Evolutionary conservation across 352 stramenopile genomes (phyloP).

Genomic region (Aphanomyces cochlioides): DNA sequence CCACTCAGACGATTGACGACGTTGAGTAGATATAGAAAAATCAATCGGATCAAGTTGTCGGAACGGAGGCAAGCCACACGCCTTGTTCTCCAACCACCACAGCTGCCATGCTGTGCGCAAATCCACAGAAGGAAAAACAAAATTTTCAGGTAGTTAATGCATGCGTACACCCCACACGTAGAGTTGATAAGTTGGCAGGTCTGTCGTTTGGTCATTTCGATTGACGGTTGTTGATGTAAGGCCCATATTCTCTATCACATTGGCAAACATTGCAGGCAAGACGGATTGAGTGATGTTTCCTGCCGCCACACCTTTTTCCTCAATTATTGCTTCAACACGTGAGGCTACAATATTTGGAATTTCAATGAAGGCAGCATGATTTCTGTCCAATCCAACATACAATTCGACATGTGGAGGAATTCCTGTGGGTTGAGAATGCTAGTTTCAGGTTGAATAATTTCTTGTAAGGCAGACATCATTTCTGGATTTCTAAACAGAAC

Average conservation of each 20-base stretch:
- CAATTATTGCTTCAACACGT: not conserved
- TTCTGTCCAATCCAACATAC: not conserved
- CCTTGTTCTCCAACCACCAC: not conserved
- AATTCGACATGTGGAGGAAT: slow-evolving; percentile 10
- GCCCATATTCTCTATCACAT: not conserved
- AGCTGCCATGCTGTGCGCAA: not conserved
- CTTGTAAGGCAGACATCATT: not conserved
- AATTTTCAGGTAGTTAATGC: not conserved
- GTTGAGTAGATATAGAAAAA: not conserved
- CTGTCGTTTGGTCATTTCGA: not conserved
- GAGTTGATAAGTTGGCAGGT: not conserved
- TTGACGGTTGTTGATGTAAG: not conserved
- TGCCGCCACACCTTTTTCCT: not conserved
- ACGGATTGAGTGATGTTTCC: slow-evolving; percentile 1
- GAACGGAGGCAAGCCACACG: not conserved
- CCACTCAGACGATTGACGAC: too few species aligned
- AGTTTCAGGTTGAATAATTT: not conserved
- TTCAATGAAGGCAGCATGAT: not conserved
- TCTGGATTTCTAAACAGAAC: not conserved
- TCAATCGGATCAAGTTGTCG: not conserved
- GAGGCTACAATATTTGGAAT: not conserved
- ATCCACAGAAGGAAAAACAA: slow-evolving; percentile 3
- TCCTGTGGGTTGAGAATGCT: not conserved
- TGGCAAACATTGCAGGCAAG: not conserved
- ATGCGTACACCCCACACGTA: not conserved